Evolutionary conservation across 371 early-diverging fungal species (phyloP).

Genomic region (Mortierella sp.): DNA sequence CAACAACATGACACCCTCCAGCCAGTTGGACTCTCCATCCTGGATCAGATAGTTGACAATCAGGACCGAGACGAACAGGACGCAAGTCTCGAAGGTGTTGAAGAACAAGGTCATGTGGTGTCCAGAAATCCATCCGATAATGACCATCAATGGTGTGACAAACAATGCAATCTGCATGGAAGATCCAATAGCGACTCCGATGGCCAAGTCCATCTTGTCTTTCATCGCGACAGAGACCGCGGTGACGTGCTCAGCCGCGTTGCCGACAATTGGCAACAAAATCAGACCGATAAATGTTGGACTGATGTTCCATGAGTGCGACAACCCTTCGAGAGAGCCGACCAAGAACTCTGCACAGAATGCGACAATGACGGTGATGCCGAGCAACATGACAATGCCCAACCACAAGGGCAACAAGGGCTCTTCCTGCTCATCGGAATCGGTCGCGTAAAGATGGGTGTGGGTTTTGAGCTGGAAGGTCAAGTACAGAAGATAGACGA

Average conservation of each 20-base stretch:
- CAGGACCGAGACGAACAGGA: constrained; percentile 87
- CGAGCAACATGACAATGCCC: constrained; percentile 61
- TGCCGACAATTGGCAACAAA: constrained; percentile 89
- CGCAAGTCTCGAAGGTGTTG: constrained; percentile 84
- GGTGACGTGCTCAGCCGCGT: constrained; percentile 87
- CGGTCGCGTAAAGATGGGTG: constrained; percentile 65
- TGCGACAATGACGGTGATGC: constrained; percentile 75
- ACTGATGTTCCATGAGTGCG: constrained; percentile 70
- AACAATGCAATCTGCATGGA: constrained; percentile 94
- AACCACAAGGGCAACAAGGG: constrained; percentile 71
- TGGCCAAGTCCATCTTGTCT: constrained; percentile 93
- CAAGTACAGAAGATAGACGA: constrained; percentile 80
- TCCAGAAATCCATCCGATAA: constrained; percentile 89
- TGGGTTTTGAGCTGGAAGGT: constrained; percentile 90
- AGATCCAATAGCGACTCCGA: constrained; percentile 93
- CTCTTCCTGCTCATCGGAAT: constrained; percentile 69
- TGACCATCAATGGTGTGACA: constrained; percentile 88
- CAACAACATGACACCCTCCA: constrained; percentile 88
- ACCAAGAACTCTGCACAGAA: constrained; percentile 89
- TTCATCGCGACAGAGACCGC: constrained; percentile 88
- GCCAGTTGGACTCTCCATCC: constrained; percentile 86
- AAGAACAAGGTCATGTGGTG: constrained; percentile 88
- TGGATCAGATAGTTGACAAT: constrained; percentile 87
- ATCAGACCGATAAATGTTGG: constrained; percentile 90
- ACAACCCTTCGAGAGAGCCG: constrained; percentile 83